Percentiles rank a stretch among this genome's conserved stretches.
phyloP scores from a whole-genome alignment of 148 eudicot genomes.

The Nepenthes mirabilis region DNA sequence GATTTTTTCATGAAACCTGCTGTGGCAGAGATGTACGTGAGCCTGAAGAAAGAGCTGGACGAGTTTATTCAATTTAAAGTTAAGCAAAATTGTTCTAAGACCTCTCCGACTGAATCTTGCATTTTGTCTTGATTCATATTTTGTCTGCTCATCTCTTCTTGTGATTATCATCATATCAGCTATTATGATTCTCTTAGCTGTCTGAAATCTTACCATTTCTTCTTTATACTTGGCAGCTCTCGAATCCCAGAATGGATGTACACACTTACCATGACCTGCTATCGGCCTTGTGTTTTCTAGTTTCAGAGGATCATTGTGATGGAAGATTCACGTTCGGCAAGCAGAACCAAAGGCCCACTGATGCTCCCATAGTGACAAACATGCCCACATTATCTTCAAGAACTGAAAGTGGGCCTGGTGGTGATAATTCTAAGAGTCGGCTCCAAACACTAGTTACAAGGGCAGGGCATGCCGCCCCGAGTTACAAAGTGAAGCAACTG shows the following conservation, averaged over 20 bases:
- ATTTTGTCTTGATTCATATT: background rate
- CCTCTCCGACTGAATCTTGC: background rate
- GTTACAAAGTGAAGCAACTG: constrained; percentile 49
- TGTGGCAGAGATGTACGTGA: constrained; percentile 54
- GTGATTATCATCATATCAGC: background rate
- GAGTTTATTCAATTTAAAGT: constrained; percentile 73
- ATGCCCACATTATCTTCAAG: constrained; percentile 28
- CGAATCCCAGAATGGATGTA: constrained; percentile 53
- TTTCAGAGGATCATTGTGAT: constrained; percentile 59
- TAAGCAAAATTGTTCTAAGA: constrained; percentile 11
- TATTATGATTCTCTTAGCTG: background rate
- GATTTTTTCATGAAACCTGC: constrained; percentile 81
- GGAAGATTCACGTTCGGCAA: constrained; percentile 70
- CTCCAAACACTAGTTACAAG: constrained; percentile 78
- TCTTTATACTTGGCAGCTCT: constrained; percentile 39
- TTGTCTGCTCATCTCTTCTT: background rate
- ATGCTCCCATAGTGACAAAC: constrained; percentile 21
- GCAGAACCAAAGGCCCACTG: constrained; percentile 28
- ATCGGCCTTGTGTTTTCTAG: constrained; percentile 52
- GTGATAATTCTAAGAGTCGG: constrained; percentile 87
- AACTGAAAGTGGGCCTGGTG: constrained; percentile 80
- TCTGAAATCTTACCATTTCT: background rate
- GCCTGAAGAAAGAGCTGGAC: constrained; percentile 70
- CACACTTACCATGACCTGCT: constrained; percentile 46
- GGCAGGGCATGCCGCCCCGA: constrained; percentile 65